These are phyloP conservation scores for Xylaria arbuscula DNA, from an alignment of 2,329 filamentous ascomycete genomes.

Conservation along the genomic window DNA sequence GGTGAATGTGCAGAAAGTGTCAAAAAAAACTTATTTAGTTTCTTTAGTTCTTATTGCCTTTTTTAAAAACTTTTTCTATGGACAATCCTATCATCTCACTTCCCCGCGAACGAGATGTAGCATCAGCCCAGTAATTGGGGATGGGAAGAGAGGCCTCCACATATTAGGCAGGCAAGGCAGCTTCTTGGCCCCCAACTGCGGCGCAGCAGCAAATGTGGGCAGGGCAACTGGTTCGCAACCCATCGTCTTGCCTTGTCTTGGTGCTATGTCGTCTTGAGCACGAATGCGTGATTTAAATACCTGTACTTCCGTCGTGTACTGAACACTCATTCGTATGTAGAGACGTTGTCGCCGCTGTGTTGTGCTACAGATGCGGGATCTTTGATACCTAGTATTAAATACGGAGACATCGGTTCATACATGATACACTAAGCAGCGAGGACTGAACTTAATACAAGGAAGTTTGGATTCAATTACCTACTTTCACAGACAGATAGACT, in stretches of 20 bases:
- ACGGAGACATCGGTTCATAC: too few species aligned
- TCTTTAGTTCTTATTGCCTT: neutral
- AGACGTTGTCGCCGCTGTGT: too few species aligned
- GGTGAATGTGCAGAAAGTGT: neutral
- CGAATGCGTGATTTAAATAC: too few species aligned
- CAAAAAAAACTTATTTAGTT: neutral
- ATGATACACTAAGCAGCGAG: too few species aligned
- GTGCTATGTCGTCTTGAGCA: neutral
- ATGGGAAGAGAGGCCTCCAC: slow-evolving; percentile 30
- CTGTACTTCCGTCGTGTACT: too few species aligned
- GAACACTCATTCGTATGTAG: too few species aligned
- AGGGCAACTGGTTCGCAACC: slow-evolving; percentile 22
- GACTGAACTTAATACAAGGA: too few species aligned
- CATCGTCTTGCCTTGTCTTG: slow-evolving; percentile 1
- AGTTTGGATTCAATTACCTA: too few species aligned
- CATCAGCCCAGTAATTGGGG: neutral
- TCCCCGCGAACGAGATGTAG: neutral
- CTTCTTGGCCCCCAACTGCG: slow-evolving; percentile 30
- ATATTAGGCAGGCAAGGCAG: slow-evolving; percentile 31
- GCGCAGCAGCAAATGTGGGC: slow-evolving; percentile 22
- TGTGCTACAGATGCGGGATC: too few species aligned
- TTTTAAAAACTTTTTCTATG: neutral
- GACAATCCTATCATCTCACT: neutral
- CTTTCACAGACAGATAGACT: too few species aligned
- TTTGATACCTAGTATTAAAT: too few species aligned